Percentiles rank a stretch among this genome's conserved stretches.
Evolutionary conservation across 768 basidiomycete genomes (phyloP).

Genomic region (Lyophyllum shimeji): DNA sequence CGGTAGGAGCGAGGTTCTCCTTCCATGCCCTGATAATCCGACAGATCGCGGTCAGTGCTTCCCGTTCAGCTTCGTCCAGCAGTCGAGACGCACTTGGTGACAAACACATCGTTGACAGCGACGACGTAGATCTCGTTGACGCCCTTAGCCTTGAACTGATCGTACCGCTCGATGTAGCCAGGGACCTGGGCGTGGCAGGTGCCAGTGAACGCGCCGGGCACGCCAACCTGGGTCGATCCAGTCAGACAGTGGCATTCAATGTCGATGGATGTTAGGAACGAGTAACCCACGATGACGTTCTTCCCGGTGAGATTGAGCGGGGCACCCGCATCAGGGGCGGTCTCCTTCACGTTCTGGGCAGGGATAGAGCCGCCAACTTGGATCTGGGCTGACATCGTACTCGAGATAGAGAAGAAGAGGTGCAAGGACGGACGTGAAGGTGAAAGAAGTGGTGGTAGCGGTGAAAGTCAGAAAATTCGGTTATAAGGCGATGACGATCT

Average conservation of each 20-base stretch:
- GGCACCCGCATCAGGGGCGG: conserved; percentile 41
- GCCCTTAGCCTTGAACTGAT: conserved; percentile 76
- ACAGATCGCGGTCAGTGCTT: neutral
- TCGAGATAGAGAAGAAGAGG: neutral
- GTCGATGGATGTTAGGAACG: too few species aligned
- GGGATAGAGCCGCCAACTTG: conserved; percentile 51
- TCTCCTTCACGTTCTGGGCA: conserved; percentile 55
- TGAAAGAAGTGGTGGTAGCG: too few species aligned
- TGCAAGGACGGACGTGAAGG: too few species aligned
- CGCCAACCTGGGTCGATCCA: conserved; percentile 52
- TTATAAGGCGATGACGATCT: neutral
- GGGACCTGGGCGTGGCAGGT: conserved; percentile 67
- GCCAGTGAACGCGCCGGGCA: conserved; percentile 77
- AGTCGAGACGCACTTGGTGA: conserved; percentile 46
- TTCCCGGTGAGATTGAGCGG: conserved; percentile 54
- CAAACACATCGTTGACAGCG: conserved; percentile 79
- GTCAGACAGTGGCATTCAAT: neutral
- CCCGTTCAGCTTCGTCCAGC: neutral
- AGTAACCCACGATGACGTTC: conserved; percentile 56
- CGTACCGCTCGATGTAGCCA: conserved; percentile 62
- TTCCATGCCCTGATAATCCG: conserved; percentile 67
- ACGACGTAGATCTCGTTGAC: conserved; percentile 71
- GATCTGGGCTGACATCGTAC: conserved; percentile 32
- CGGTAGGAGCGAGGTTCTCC: conserved; percentile 52
- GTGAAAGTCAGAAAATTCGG: too few species aligned